These are phyloP conservation scores for Sugiyamaella qingdaonensis DNA, from an alignment of 805 yeast genomes.

Conservation along the genomic window DNA sequence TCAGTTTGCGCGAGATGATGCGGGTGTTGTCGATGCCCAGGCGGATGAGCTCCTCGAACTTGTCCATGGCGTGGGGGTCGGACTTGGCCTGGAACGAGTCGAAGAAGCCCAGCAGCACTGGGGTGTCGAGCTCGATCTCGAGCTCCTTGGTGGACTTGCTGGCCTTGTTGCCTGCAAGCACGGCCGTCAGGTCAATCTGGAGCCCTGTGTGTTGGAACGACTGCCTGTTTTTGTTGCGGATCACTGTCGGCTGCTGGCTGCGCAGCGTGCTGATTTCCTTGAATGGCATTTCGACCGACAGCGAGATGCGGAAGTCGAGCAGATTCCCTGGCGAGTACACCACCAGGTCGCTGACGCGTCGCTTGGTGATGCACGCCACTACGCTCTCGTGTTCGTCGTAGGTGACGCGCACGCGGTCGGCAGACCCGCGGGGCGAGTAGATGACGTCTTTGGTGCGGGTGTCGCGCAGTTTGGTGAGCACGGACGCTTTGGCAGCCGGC, in stretches of 20 bases:
- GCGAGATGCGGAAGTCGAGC: constrained; percentile 71
- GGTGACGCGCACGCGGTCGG: constrained; percentile 27
- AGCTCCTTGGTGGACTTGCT: constrained; percentile 36
- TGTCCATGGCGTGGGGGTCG: constrained; percentile 42
- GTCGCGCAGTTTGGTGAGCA: constrained; percentile 1
- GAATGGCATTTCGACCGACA: constrained; percentile 70
- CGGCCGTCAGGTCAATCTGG: constrained; percentile 32
- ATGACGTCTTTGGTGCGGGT: constrained; percentile 17
- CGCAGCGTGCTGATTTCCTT: constrained; percentile 47
- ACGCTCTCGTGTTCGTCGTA: constrained; percentile 26
- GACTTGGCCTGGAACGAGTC: constrained; percentile 33
- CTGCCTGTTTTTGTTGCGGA: constrained; percentile 67
- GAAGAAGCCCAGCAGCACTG: constrained; percentile 39
- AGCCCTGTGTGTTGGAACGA: constrained; percentile 65
- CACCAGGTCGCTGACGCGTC: constrained; percentile 66
- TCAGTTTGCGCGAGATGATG: constrained; percentile 30
- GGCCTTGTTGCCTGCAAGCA: constrained; percentile 19
- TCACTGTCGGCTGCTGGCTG: constrained; percentile 48
- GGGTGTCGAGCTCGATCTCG: constrained; percentile 50
- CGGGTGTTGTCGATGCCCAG: constrained; percentile 60
- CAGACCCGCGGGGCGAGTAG: constrained; percentile 9
- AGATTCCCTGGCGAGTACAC: constrained; percentile 71
- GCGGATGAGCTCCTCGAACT: constrained; percentile 56
- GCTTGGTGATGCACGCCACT: constrained; percentile 67
- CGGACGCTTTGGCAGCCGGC: not conserved